Evolutionary conservation across 495 filamentous ascomycete species (phyloP).

Genomic region (Echria macrotheca): DNA sequence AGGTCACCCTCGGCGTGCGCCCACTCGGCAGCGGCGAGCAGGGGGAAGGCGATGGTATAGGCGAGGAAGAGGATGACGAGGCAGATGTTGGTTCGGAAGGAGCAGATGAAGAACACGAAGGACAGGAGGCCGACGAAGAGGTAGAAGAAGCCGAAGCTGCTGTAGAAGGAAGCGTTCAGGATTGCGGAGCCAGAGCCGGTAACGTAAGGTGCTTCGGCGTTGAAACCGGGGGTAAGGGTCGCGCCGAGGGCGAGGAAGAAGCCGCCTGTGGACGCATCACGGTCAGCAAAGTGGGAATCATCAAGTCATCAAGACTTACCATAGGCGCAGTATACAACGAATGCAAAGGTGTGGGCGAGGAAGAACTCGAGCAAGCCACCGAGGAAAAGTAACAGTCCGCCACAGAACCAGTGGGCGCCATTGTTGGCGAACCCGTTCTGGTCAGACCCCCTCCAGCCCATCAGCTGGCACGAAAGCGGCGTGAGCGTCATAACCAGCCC

Average conservation of each 20-base stretch:
- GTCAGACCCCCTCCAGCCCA: constrained; percentile 15
- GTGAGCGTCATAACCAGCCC: constrained; percentile 15
- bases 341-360: constrained; percentile 14
- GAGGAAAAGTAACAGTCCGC: constrained; percentile 10
- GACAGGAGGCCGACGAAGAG: constrained; percentile 14
- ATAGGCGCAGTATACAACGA: constrained; percentile 13
- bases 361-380: constrained; percentile 15
- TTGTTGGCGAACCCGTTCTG: constrained; percentile 10
- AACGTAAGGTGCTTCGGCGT: constrained; percentile 7
- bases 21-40: constrained; percentile 15
- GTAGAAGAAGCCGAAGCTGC: constrained; percentile 15
- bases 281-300: background rate
- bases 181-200: background rate
- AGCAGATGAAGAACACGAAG: constrained; percentile 15
- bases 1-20: constrained; percentile 8
- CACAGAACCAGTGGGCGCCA: constrained; percentile 15
- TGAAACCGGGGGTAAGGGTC: constrained; percentile 13
- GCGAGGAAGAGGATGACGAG: constrained; percentile 13
- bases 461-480: constrained; percentile 14
- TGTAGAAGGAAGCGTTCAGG: constrained; percentile 7
- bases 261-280: constrained; percentile 4
- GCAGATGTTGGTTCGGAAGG: constrained; percentile 12
- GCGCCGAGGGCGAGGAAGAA: constrained; percentile 17
- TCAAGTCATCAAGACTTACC: background rate
- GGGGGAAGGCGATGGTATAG: constrained; percentile 13